Conservation (phyloP, 106 monocot species). For the Dendrobium officinale region DNA sequence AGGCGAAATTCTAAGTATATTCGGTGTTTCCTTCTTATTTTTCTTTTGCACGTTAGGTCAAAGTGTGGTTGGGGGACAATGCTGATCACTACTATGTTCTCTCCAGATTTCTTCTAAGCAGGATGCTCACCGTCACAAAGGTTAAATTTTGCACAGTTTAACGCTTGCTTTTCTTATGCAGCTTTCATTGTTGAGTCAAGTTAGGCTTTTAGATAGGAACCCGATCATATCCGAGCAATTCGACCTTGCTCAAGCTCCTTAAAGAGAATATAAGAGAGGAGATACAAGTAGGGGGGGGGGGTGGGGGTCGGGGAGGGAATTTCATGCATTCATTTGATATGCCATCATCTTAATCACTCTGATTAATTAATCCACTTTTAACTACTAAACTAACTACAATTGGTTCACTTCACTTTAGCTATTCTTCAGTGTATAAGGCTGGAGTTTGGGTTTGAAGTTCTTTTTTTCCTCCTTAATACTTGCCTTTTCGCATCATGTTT, state of each 20-base stretch:
- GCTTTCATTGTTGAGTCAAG: not conserved
- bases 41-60: slow-evolving; percentile 42
- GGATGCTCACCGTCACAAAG: slow-evolving; percentile 98
- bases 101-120: slow-evolving; percentile 88
- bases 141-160: slow-evolving; percentile 14
- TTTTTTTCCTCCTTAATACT: not conserved
- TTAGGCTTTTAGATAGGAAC: no score
- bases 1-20: not conserved
- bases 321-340: no score
- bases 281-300: no score
- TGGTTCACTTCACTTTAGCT: not conserved
- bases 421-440: not conserved
- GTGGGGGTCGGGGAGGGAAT: no score
- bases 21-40: not conserved
- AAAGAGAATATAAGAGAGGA: no score
- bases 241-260: no score
- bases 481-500: not conserved
- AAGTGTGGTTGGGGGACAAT: slow-evolving; percentile 97
- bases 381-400: no score
- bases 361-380: no score
- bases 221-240: no score
- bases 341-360: no score
- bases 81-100: slow-evolving; percentile 98
- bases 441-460: not conserved
- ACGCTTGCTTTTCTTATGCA: not conserved